Evolutionary conservation across 1,284 basidiomycete genomes (phyloP), one percentile per base, ranked within the genome.

Genomic region (Xanthoconium separans): DNA sequence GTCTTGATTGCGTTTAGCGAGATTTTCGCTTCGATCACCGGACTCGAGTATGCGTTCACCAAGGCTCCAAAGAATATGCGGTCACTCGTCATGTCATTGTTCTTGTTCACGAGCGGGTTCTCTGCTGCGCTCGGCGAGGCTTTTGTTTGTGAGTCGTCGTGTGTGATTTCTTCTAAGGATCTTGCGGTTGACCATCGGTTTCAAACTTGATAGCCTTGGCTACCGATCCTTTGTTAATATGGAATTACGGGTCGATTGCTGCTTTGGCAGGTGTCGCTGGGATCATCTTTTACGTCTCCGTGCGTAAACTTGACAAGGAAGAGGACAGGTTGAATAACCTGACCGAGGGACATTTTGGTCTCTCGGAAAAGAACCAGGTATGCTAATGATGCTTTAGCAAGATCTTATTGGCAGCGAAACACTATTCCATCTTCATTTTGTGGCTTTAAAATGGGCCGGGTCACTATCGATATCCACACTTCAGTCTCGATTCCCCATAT

Each of bases 1-100:
- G 70, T 89, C 52, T 72, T 91, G 33, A 78, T 90, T 61, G 87
- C 85, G 6, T 76, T 88, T 63, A 84, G 81, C 62, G 85, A 91
- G 75, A 92, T 95, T 65, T 81, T 95, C 50, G 90, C 91, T 1
- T 90, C 87, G 10, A 91, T 95, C 71, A 93, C 91, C 0, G 85
- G 86, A 10, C 77, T 89, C 60, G 93, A 95, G 70, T 93, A 93
- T 68, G 93, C 91, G n/a, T 93, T 90, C 76, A 91, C 88, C 55
- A 93, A 92, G 68, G 86, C 87, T 13, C 89, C 90, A 12, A 83
- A 78, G 72, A 89, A 89, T 71, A 91, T 92, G 89, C 82, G 83
- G 20, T 88, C 85, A 41, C 78, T 91, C 55, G 87, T 92, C 55
- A 89, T 89, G 84, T 73, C 81, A 41, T 60, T 87, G 24, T 89